Evolutionary conservation across 192 early-diverging fungal species (phyloP), one percentile per base, ranked within the genome.

Genomic region (Radiomyces spectabilis): DNA sequence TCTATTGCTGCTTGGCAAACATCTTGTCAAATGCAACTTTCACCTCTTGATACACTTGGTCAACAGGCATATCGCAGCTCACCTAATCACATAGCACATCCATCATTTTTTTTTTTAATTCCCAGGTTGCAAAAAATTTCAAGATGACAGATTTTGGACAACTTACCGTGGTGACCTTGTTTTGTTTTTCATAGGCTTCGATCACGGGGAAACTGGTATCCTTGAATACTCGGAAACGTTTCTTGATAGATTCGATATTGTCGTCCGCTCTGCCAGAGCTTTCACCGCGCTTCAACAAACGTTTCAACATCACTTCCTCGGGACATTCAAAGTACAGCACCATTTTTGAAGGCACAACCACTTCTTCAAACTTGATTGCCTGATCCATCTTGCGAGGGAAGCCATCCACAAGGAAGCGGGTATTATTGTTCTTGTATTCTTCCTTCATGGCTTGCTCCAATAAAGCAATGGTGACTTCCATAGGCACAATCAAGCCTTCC

Each of bases 361-460:
- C 79, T 54, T 94, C 83, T 71, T 98, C 95, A 68, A 99, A 99
- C 41, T 86, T 87, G 52, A 83, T 59, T 13, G 91, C 97, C 71
- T 99, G 97, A 51, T 91, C 92, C 72, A 98, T 71, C 61, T 86
- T 81, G 18, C 95, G 74, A 9, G 97, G 97, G 83, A 99, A 99
- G 1, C 97, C 97, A 55, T 99, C 97, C 43, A 99, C 85, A 63
- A 99, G 67, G 74, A 99, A 99, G 41, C 87, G 72, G 3, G 19
- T 48, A 5, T 57, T 58, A 9, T 74, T 73, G 9, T 67, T 58
- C 50, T 71, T 75, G 21, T 78, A 73, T 34, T 66, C 69, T 44
- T 81, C 74, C 55, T 80, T 78, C 88, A 99, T 97, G 10, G 90
- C 92, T 26, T 88, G 83, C 51, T 94, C 85, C 39, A 99, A 79